phyloP scores from a whole-genome alignment of 2,329 filamentous ascomycete genomes.

The Aspergillus eucalypticola region DNA sequence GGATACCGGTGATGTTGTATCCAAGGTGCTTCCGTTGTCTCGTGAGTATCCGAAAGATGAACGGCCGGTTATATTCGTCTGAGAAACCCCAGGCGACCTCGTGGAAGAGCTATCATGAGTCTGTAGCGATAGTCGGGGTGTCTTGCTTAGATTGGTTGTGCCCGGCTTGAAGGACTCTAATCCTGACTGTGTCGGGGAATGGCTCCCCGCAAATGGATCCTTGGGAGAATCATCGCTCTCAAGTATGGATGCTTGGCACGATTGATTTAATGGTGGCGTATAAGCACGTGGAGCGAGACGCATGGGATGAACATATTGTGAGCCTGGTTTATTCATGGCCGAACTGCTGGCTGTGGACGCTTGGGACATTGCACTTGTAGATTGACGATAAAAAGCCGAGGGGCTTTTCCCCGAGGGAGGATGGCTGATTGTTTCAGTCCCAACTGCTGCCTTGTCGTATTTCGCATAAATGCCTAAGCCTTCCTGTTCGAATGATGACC shows the following conservation, averaged over 20 bases:
- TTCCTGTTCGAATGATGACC: conserved; percentile 57
- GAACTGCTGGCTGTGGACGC: conserved; percentile 51
- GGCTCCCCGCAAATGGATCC: conserved; percentile 49
- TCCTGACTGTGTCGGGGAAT: conserved; percentile 23
- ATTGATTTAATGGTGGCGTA: conserved; percentile 54
- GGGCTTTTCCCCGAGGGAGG: conserved; percentile 42
- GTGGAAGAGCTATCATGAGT: conserved; percentile 46
- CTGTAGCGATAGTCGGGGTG: conserved; percentile 38
- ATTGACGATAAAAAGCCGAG: conserved; percentile 51
- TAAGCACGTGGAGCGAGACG: conserved; percentile 57
- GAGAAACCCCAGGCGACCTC: conserved; percentile 52
- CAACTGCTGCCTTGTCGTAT: conserved; percentile 30
- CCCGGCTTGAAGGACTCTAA: conserved; percentile 31
- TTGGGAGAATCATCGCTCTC: conserved; percentile 48
- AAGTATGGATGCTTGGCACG: conserved; percentile 51
- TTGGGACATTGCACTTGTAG: conserved; percentile 57
- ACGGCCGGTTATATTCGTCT: conserved; percentile 54
- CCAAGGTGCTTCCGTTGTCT: conserved; percentile 52
- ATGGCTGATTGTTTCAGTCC: conserved; percentile 42
- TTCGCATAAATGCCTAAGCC: conserved; percentile 55
- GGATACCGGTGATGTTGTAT: conserved; percentile 54
- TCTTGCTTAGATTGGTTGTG: conserved; percentile 35
- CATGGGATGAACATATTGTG: conserved; percentile 57
- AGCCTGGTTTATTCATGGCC: conserved; percentile 50
- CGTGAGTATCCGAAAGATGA: conserved; percentile 50